Evolutionary conservation across 2,329 filamentous ascomycete genomes (phyloP), one percentile per base, ranked within the genome.

Genomic region (Ascocoryne sarcoides): DNA sequence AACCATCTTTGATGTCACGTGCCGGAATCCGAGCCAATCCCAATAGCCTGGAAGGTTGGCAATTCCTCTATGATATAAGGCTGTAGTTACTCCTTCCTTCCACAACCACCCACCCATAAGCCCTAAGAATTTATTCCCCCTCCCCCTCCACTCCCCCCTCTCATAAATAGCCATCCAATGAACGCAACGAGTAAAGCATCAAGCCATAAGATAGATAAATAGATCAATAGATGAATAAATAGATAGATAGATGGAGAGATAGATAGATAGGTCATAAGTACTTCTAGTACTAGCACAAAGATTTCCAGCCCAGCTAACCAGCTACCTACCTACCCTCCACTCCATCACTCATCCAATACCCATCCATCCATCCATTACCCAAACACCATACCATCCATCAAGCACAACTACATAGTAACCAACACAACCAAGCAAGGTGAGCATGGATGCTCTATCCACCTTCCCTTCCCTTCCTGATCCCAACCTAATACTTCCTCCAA

Each of bases 281-380:
- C 12, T 26, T 26, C 7, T 26, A 26, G n/a, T 12, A 26, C 12
- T 12, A 26, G 7, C 12, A 7, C 23, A 26, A 26, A 7, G 7
- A 7, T 7, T 26, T 26, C 23, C 23, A 26, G 7, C 12, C 23
- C 23, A 26, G 7, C 23, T 12, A 26, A n/a, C n/a, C n/a, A n/a
- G n/a, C n/a, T n/a, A n/a, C n/a, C n/a, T n/a, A n/a, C n/a, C n/a
- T n/a, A 7, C 23, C 23, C 23, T 7, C 12, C 23, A 26, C 12
- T 26, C 12, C 23, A 26, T 26, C 7, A 26, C 7, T 8, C 14
- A 8, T 32, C 5, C 5, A 32, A 32, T 32, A 8, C 30, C 30
- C 30, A 21, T 31, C 32, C 32, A 15, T 33, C 37, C 37, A 32
- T 7, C 17, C 31, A 28, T 29, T n/a, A n/a, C n/a, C 31, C 15